phyloP scores from a whole-genome alignment of 2,329 filamentous ascomycete genomes.

The Neobulgaria alba region DNA sequence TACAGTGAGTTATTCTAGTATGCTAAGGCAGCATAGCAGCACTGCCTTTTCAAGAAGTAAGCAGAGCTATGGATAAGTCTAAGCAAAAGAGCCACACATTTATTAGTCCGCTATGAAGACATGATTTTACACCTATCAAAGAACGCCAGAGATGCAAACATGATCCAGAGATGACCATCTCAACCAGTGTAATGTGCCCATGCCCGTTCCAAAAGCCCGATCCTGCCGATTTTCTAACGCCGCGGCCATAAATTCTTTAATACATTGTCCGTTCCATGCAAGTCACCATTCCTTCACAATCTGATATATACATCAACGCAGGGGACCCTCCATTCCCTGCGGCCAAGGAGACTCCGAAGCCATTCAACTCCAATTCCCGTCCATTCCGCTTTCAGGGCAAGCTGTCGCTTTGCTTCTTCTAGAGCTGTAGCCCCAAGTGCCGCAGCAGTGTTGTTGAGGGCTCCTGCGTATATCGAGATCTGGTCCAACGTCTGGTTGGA shows the following conservation, averaged over 20 bases:
- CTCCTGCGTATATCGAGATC: constrained; percentile 27
- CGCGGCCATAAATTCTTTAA: neutral
- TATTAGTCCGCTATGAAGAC: no score
- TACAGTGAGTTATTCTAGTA: no score
- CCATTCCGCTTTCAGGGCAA: constrained; percentile 54
- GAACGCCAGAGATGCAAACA: no score
- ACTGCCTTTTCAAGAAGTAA: no score
- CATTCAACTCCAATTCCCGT: constrained; percentile 76
- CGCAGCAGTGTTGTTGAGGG: constrained; percentile 61
- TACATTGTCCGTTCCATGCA: neutral
- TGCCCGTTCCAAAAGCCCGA: no score
- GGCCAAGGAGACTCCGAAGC: constrained; percentile 72
- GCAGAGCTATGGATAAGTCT: no score
- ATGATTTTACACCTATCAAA: no score
- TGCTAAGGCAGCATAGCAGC: no score
- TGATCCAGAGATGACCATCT: no score
- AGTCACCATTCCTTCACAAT: constrained; percentile 37
- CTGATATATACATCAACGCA: constrained; percentile 84
- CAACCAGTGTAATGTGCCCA: no score
- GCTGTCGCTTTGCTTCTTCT: constrained; percentile 44
- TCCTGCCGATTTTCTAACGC: constrained; percentile 2
- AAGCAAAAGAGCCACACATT: no score
- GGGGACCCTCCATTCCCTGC: constrained; percentile 81
- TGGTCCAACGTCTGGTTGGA: constrained; percentile 29
- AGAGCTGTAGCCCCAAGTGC: constrained; percentile 59